Evolutionary conservation across 352 stramenopile species (phyloP).

Genomic region (Globisporangium ultimum): DNA sequence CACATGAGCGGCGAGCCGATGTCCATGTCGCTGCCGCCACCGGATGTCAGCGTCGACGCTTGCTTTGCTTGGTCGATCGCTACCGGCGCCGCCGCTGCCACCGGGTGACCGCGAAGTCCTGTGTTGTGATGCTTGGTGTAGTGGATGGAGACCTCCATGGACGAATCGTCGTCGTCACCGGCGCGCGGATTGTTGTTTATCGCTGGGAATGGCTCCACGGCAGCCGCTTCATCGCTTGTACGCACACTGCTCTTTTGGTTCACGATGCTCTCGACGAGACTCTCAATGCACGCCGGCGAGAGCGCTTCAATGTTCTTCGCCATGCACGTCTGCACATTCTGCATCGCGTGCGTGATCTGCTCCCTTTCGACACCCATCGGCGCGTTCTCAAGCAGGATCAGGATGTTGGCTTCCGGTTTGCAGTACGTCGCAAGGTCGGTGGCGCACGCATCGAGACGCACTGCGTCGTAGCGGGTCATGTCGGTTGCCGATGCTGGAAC

Average conservation of each 20-base stretch:
- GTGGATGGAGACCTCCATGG: constrained; percentile 55
- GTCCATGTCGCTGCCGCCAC: constrained; percentile 15
- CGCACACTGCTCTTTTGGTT: constrained; percentile 10
- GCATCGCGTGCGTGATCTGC: constrained; percentile 34
- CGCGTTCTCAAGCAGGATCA: constrained; percentile 42
- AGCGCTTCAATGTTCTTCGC: constrained; percentile 47
- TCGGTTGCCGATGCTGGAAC: too few species aligned
- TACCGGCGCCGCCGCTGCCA: constrained; percentile 16
- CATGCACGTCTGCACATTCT: constrained; percentile 54
- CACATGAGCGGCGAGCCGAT: constrained; percentile 37
- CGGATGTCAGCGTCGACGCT: constrained; percentile 6
- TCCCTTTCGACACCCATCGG: constrained; percentile 24
- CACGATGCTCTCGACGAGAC: constrained; percentile 30
- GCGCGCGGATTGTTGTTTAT: not conserved
- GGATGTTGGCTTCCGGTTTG: constrained; percentile 40
- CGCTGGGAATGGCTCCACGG: constrained; percentile 6
- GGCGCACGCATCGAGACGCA: constrained; percentile 24
- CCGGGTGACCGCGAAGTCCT: constrained; percentile 24
- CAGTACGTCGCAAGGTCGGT: constrained; percentile 40
- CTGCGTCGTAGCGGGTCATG: not conserved
- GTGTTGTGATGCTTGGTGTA: constrained; percentile 49
- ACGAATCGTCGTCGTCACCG: constrained; percentile 40
- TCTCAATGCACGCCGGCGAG: constrained; percentile 42
- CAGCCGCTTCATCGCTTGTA: not conserved
- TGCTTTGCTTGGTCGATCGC: constrained; percentile 18